Evolutionary conservation across 108 stramenopile species (phyloP), one percentile per base, ranked within the genome.

Genomic region (Skeletonema potamos): DNA sequence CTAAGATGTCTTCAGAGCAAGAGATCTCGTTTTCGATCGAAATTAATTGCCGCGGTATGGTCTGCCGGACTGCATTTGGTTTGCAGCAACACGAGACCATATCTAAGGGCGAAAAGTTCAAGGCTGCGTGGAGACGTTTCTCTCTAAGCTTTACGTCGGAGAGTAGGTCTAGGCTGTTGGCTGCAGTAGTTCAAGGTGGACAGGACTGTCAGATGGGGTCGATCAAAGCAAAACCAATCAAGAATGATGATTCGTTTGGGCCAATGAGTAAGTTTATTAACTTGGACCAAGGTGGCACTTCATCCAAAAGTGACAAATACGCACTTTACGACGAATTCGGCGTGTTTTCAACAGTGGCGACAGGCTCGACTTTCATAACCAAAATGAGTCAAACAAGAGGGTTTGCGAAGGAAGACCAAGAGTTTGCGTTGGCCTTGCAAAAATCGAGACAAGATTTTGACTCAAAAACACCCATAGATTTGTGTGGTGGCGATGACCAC

Each of bases 41-140:
- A 64, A 66, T 80, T 6, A 80, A 79, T 28, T 90, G 89, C 39
- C 79, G 89, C 6, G 89, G 89, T 10, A 90, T 90, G 89, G 67
- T 76, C 4, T 86, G 84, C 58, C 84, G 89, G 9, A 77, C 87
- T 6, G 76, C 58, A 9, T 58, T 64, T 27, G 89, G 89, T n/a
- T 54, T 88, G 17, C 70, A 70, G 56, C 79, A 83, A 24, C 85
- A 90, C 46, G 89, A 87, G 66, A 83, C 86, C 4, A 58, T 86
- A 18, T 80, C 86, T 8, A 90, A 90, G 61, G 85, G 85, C 13
- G 83, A 88, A 56, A 87, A 86, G 81, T 90, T 90, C 62, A 70
- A 90, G 61, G 89, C 89, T 9, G 83, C 87, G 2, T 90, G 89
- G 89, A 54, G 89, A 43, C 84, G 84, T 48, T 90, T 82, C 28